These are phyloP conservation scores for Nannochloropsis oceanica DNA, from an alignment of 108 stramenopile genomes.

Conservation along the genomic window DNA sequence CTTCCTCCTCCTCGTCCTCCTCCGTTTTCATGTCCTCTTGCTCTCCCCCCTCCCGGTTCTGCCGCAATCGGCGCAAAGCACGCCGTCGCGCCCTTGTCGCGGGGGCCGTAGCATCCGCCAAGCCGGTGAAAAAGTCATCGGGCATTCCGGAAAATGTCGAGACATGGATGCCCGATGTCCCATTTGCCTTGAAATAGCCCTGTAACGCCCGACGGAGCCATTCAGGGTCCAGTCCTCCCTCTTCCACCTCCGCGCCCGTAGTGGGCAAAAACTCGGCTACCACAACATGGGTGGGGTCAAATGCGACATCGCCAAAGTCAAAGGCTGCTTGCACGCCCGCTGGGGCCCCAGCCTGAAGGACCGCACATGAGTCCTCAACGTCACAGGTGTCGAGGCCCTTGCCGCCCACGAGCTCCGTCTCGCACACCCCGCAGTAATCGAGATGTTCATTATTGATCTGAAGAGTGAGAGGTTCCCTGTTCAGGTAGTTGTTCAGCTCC, in stretches of 20 bases:
- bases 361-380: neutral
- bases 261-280: neutral
- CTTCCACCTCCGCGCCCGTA: neutral
- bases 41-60: neutral
- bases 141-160: neutral
- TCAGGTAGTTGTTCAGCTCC: neutral
- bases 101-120: neutral
- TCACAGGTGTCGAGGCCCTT: neutral
- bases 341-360: neutral
- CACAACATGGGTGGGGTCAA: neutral
- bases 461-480: neutral
- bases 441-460: neutral
- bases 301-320: neutral
- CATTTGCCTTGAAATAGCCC: neutral
- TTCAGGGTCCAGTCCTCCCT: neutral
- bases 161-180: neutral
- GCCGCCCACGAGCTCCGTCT: neutral
- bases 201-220: neutral
- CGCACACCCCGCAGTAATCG: neutral
- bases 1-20: neutral
- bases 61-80: neutral
- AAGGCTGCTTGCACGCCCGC: neutral
- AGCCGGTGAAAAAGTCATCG: neutral
- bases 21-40: neutral
- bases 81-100: neutral